Base-by-base conservation (phyloP, 192 early-diverging fungal species). In the Linnemannia zychae region DNA sequence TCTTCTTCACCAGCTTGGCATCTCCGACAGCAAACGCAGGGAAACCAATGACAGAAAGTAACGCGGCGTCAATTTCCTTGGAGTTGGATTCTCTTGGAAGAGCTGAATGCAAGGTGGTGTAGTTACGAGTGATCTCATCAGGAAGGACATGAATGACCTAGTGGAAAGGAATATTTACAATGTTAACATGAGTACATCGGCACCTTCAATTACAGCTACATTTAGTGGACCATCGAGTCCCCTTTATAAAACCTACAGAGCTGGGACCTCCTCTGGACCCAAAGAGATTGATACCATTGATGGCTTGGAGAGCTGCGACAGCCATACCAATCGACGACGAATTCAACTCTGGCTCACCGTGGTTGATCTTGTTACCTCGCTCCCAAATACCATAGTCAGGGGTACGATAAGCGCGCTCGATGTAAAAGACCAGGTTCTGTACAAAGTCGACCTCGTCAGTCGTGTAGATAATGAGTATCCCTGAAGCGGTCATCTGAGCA, bases 331-430 rank as follows among this genome's bases (percentile, higher is more conserved):
- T 96, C 46, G 92, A 93, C 0, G 95, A 96, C 1, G 94, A 96
- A 72, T 97, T 97, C 76, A 97, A 81, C 88, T 97, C 96, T 28
- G 95, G 93, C 46, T 92, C 81, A 28, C 96, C 96, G 78, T 96
- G 94, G 87, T 97, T 97, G 60, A 91, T 91, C 81, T 97, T 97
- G 79, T 96, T 93, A 74, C 96, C 96, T 49, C 96, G 87, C 75
- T 97, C 96, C 96, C 96, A 97, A 53, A 95, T 93, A 74, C 96
- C 96, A 83, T 93, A 96, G 67, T 97, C 96, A 0, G 95, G 95
- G 12, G 95, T 96, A 74, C 94, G 92, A 81, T 95, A 96, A 7
- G 90, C 88, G 44, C 94, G 89, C 82, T 97, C 96, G 53, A 97
- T 94, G 79, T 97, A 97, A 81, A 95, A 97, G 6, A 95, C 93